These are phyloP conservation scores for Aureobasidium sp. DNA, from an alignment of 2,329 filamentous ascomycete species.

Conservation along the genomic window DNA sequence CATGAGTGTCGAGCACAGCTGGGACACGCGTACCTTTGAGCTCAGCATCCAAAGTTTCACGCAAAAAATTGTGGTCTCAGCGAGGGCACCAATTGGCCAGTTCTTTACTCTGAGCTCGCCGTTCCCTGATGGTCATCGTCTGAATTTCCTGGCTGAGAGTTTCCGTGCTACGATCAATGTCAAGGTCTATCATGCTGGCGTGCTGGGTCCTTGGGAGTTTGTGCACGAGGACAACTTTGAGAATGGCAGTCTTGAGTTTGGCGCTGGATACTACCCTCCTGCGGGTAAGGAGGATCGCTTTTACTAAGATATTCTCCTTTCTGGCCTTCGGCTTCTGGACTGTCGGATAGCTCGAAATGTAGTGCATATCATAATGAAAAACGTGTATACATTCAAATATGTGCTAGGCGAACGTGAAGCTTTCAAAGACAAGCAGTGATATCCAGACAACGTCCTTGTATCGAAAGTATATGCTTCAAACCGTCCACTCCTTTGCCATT, in stretches of 20 bases:
- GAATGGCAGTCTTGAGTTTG: constrained; percentile 40
- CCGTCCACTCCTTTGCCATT: background rate
- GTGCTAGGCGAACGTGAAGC: too few species aligned
- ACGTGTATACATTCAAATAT: too few species aligned
- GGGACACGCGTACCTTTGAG: constrained; percentile 30
- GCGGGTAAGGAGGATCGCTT: constrained; percentile 30
- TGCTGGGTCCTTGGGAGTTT: constrained; percentile 31
- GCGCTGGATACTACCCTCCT: constrained; percentile 38
- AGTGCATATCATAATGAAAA: background rate
- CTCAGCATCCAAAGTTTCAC: constrained; percentile 32
- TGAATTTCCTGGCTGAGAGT: constrained; percentile 38
- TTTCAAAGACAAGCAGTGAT: too few species aligned
- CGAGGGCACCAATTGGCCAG: constrained; percentile 31
- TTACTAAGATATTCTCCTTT: constrained; percentile 18
- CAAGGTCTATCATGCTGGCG: constrained; percentile 30
- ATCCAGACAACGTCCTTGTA: too few species aligned
- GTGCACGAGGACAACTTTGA: constrained; percentile 34
- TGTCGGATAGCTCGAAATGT: too few species aligned
- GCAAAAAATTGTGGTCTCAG: constrained; percentile 33
- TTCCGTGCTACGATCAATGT: constrained; percentile 39
- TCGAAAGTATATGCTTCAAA: too few species aligned
- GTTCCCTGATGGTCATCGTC: constrained; percentile 37
- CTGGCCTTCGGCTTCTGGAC: background rate
- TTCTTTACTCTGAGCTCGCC: constrained; percentile 40
- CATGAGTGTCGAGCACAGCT: constrained; percentile 33